Percentiles rank a stretch among this genome's conserved stretches.
phyloP scores from a whole-genome alignment of 768 basidiomycete genomes.

The Leccinum longicurvipes region DNA sequence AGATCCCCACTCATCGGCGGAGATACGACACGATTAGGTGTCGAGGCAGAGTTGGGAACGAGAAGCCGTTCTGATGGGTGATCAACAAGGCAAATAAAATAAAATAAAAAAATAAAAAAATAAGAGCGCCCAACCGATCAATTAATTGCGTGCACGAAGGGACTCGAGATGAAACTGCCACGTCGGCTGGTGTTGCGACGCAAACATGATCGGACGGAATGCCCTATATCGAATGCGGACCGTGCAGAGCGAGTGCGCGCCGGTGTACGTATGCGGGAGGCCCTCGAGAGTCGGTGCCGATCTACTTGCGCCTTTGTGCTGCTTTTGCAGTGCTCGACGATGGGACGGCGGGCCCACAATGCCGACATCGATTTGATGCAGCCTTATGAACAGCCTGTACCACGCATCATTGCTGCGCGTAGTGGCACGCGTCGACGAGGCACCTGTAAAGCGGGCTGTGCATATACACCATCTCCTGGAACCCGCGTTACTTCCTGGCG shows the following conservation, averaged over 20 bases:
- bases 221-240: neutral
- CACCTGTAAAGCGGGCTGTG: neutral
- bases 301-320: neutral
- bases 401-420: no score
- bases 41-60: neutral
- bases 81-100: neutral
- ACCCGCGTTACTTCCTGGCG: neutral
- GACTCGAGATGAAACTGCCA: neutral
- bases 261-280: neutral
- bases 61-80: neutral
- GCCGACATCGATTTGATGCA: neutral
- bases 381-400: no score
- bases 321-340: neutral
- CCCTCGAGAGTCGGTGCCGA: neutral
- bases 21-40: constrained; percentile 12
- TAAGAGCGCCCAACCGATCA: neutral
- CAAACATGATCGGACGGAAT: neutral
- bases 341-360: constrained; percentile 4
- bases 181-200: neutral
- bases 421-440: neutral
- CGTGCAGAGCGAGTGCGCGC: neutral
- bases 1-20: constrained; percentile 15
- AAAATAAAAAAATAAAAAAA: neutral
- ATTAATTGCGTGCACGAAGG: neutral
- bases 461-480: no score